These are phyloP conservation scores for Cercospora berteroae DNA, from an alignment of 2,329 filamentous ascomycete species.

Conservation along the genomic window DNA sequence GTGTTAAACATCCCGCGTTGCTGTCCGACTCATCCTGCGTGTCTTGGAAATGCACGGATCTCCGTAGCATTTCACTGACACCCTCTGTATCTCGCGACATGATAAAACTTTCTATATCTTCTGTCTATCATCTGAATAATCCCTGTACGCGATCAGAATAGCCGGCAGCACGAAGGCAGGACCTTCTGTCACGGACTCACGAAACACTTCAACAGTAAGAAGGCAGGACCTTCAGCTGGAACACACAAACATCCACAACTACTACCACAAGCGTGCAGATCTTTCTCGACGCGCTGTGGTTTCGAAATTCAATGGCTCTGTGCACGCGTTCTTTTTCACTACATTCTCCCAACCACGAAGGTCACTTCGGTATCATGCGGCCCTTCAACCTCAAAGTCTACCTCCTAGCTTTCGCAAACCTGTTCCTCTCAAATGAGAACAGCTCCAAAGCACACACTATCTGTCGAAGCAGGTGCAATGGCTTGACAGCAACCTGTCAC, in stretches of 20 bases:
- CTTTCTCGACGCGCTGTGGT: too few species aligned
- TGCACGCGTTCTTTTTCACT: background rate
- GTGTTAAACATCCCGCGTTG: background rate
- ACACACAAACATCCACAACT: too few species aligned
- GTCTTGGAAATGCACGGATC: too few species aligned
- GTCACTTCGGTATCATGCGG: background rate
- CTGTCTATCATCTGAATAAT: too few species aligned
- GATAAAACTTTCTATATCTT: too few species aligned
- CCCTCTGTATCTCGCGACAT: too few species aligned
- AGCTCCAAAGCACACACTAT: background rate
- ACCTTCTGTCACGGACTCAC: background rate
- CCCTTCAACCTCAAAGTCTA: background rate
- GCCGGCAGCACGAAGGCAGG: background rate
- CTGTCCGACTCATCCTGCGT: too few species aligned
- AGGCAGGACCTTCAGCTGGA: background rate
- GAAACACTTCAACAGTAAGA: background rate
- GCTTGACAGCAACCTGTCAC: background rate
- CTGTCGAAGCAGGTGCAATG: background rate
- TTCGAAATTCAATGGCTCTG: background rate
- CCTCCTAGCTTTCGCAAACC: background rate
- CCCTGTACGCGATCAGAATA: too few species aligned
- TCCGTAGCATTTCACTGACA: too few species aligned
- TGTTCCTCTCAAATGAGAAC: background rate
- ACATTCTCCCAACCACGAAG: background rate
- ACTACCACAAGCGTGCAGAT: too few species aligned